Evolutionary conservation across 805 yeast species (phyloP).

Genomic region (Schwanniomyces polymorphus): DNA sequence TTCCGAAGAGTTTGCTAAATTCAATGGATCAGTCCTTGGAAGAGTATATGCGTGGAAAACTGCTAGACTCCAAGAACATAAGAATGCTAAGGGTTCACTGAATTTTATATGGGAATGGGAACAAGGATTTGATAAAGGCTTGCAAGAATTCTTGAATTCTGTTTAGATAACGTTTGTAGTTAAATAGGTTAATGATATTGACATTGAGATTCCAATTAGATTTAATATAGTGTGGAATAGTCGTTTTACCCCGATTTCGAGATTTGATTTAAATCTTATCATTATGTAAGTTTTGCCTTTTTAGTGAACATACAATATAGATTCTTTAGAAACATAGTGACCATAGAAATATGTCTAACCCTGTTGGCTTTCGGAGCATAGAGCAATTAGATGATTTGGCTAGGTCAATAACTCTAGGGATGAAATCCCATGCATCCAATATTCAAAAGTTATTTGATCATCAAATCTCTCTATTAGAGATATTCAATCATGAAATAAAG

Average conservation of each 20-base stretch:
- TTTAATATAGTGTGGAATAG: no score
- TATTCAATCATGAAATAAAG: constrained; percentile 30
- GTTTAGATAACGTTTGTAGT: not conserved
- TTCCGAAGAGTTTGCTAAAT: constrained; percentile 62
- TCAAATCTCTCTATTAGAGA: constrained; percentile 33
- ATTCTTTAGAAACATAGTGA: not conserved
- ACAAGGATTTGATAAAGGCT: constrained; percentile 75
- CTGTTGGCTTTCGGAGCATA: not conserved
- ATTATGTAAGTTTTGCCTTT: not conserved
- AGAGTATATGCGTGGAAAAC: constrained; percentile 67
- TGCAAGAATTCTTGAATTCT: constrained; percentile 36
- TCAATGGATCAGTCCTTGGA: constrained; percentile 73
- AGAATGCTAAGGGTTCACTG: constrained; percentile 53
- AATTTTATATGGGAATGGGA: constrained; percentile 83
- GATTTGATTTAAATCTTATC: not conserved
- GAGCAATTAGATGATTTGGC: constrained; percentile 3
- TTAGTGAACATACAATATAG: not conserved
- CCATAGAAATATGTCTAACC: not conserved
- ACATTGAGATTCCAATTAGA: no score
- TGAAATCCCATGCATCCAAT: constrained; percentile 9
- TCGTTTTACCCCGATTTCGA: not conserved
- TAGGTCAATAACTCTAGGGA: constrained; percentile 4
- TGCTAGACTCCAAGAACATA: constrained; percentile 65
- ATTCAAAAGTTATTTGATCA: constrained; percentile 20
- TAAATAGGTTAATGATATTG: no score